These are phyloP conservation scores for Abelmoschus esculentus DNA, from an alignment of 345 rosid genomes.

Conservation along the genomic window DNA sequence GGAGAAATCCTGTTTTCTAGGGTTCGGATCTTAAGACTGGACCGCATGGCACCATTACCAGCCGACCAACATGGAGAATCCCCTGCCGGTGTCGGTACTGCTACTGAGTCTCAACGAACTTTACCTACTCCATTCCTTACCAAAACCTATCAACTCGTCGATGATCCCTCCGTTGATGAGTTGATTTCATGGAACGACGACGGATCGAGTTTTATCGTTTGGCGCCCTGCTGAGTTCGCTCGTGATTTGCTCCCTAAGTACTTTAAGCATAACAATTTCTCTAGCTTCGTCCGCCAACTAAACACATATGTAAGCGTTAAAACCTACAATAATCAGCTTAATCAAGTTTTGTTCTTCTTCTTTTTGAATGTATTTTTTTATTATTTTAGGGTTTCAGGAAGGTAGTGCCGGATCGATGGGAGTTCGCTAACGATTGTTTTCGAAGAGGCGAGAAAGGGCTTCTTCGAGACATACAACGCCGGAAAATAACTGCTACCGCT, in stretches of 20 bases:
- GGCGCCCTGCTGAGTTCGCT: slow-evolving; percentile 76
- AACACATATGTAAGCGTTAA: slow-evolving; percentile 70
- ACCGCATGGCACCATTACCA: slow-evolving; percentile 44
- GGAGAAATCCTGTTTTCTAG: slow-evolving; percentile 7
- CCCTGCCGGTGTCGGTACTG: slow-evolving; percentile 22
- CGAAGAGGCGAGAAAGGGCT: slow-evolving; percentile 66
- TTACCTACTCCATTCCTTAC: slow-evolving; percentile 86
- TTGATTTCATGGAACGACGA: slow-evolving; percentile 90
- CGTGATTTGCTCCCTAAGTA: slow-evolving; percentile 31
- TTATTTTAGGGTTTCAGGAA: slow-evolving; percentile 71
- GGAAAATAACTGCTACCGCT: slow-evolving; percentile 47
- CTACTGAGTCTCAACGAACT: slow-evolving; percentile 61
- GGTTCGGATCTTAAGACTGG: slow-evolving; percentile 12
- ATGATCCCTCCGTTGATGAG: slow-evolving; percentile 65
- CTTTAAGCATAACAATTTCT: slow-evolving; percentile 90
- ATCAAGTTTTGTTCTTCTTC: neutral
- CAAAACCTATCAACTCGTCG: slow-evolving; percentile 80
- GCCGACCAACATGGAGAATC: slow-evolving; percentile 65
- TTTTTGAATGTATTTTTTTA: neutral
- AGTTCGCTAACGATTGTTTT: slow-evolving; percentile 77
- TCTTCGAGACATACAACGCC: slow-evolving; percentile 78
- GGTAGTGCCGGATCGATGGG: slow-evolving; percentile 97
- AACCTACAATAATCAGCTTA: neutral
- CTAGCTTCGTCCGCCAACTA: slow-evolving; percentile 92
- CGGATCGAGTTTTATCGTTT: slow-evolving; percentile 74